These are phyloP conservation scores for Cicer yamashitae DNA, from an alignment of 306 rosid genomes.

Conservation along the genomic window DNA sequence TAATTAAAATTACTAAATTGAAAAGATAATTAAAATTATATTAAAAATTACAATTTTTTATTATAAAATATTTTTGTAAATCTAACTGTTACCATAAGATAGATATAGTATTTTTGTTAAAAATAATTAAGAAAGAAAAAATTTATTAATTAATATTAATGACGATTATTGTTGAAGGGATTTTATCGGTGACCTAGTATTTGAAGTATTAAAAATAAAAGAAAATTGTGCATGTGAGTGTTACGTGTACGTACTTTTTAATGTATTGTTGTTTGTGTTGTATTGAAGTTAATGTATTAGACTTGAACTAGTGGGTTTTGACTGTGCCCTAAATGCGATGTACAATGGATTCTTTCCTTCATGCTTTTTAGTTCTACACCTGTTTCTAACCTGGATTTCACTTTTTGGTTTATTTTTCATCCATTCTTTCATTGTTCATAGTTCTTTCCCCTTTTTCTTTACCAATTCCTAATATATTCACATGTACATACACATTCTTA, in stretches of 20 bases:
- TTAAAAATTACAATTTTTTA: too few relatives aligned
- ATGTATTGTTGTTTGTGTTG: background rate
- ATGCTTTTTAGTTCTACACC: background rate
- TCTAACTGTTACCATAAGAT: too few relatives aligned
- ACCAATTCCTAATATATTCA: background rate
- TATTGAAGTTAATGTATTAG: background rate
- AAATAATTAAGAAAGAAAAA: too few relatives aligned
- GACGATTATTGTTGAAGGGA: too few relatives aligned
- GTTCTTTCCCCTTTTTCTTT: background rate
- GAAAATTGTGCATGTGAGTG: background rate
- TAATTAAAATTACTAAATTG: too few relatives aligned
- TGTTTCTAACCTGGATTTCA: conserved; percentile 14
- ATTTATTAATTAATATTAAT: too few relatives aligned
- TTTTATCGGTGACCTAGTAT: too few relatives aligned
- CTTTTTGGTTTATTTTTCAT: background rate
- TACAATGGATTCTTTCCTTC: background rate
- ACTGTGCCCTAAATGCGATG: background rate
- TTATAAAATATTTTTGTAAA: too few relatives aligned
- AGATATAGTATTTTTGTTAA: too few relatives aligned
- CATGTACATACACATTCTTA: background rate
- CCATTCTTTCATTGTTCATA: background rate
- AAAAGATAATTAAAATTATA: too few relatives aligned
- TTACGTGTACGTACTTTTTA: conserved; percentile 6
- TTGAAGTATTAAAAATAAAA: too few relatives aligned
- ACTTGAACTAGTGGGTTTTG: background rate